Evolutionary conservation across 768 basidiomycete species (phyloP), one percentile per base, ranked within the genome.

Genomic region (Leccinum ochraceum): DNA sequence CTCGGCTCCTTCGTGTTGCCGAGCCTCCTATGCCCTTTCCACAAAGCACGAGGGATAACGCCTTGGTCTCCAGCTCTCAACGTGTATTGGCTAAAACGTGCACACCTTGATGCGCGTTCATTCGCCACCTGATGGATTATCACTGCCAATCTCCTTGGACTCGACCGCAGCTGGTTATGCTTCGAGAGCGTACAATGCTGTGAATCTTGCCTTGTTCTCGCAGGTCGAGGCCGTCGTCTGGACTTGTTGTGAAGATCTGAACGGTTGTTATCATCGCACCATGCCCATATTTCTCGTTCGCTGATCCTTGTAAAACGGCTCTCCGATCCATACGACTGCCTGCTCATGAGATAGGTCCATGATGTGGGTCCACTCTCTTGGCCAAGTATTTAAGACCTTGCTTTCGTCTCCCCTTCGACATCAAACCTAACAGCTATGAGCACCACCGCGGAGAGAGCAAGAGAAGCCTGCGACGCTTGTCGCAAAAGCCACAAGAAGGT

Each of bases 401-500:
- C 14, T 14, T 13, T 53, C 0, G 17, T 42, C 28, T 61, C 53
- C 49, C 49, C 17, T 39, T 51, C 34, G 48, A 49, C 54, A 53
- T 46, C 32, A 57, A 54, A 58, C 56, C 24, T 50, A 50, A 26
- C 56, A 59, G 54, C 28, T 39, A 72, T 71, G 71, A 71, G 53
- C 63, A 42, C 9, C 26, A 30, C 44, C 8, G 1, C 61, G 44
- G 64, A 66, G 34, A 72, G 71, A 68, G 71, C 70, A 13, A 69
- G 56, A 58, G 66, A 64, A 44, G 70, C 70, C n/a, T 71, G 70
- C 61, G 57, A 59, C 0, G 34, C 64, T 48, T 71, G 70, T 48
- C 70, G 69, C 30, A 62, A 20, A 44, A 71, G 67, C 14, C 70
- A 71, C 56, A 71, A 71, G 53, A 70, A 53, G 64, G 70, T 72